These are phyloP conservation scores for Linaria vulgaris DNA, from an alignment of 257 asterid species.

Conservation along the genomic window DNA sequence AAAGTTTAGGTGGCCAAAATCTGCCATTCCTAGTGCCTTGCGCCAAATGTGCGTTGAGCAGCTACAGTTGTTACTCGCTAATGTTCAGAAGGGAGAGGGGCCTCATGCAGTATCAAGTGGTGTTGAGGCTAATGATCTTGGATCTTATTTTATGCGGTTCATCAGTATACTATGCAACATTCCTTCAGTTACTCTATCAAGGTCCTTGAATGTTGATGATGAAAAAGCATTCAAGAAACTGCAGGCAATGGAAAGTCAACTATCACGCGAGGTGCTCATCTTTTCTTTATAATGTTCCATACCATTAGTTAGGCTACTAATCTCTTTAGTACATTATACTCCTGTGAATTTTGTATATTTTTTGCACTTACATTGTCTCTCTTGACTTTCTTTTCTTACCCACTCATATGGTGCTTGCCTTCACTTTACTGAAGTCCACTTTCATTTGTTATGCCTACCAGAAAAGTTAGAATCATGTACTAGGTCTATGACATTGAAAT, in stretches of 20 bases:
- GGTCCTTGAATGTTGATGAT: conserved; percentile 68
- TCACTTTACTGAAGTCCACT: background rate
- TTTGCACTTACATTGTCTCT: background rate
- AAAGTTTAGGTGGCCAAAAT: conserved; percentile 88
- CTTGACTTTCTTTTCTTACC: background rate
- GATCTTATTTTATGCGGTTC: conserved; percentile 79
- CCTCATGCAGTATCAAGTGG: conserved; percentile 52
- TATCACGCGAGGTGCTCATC: conserved; percentile 68
- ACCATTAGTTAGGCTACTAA: conserved; percentile 8
- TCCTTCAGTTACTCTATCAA: conserved; percentile 90
- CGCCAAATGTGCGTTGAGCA: conserved; percentile 86
- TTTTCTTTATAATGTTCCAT: conserved; percentile 16
- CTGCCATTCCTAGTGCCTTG: conserved; percentile 66
- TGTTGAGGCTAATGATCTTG: conserved; percentile 77
- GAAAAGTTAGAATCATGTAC: background rate
- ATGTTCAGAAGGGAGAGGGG: conserved; percentile 79
- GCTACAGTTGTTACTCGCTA: conserved; percentile 77
- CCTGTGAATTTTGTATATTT: background rate
- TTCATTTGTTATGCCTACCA: background rate
- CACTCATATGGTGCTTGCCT: background rate
- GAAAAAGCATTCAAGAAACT: conserved; percentile 67
- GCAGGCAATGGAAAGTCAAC: conserved; percentile 73
- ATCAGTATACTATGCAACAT: conserved; percentile 67
- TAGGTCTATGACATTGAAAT: too few species aligned
- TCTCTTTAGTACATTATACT: background rate